Base-by-base conservation (phyloP, 139 green algal genomes). In the Zygnema circumcarinatum region DNA sequence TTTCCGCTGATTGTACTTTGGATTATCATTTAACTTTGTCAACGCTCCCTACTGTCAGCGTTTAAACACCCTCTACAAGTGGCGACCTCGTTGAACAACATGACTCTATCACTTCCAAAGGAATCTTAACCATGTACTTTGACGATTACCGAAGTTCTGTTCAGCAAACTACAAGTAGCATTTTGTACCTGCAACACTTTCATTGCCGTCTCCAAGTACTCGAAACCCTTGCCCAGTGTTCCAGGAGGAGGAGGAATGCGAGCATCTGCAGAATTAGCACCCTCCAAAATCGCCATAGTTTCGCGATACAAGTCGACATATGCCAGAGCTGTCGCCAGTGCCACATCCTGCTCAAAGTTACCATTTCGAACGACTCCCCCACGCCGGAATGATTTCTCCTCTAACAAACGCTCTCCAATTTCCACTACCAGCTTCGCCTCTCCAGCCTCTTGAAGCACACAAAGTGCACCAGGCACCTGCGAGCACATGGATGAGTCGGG, bases 371-470 rank as follows among this genome's bases (percentile, higher is more conserved):
- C 42, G 22, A 85, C 38, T 32, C 31, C 52, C 2, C 79, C n/a
- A 11, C 83, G 3, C 29, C 40, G 1, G 1, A 1, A 29, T 22
- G 16, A 1, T 16, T 16, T 88, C 11, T 47, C 54, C 52, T 72
- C 7, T 41, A 88, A 82, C 2, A 87, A 40, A 16, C 47, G 72
- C 32, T 40, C 36, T 31, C 86, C 86, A 35, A 41, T 36, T 31
- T 89, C 76, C 21, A 76, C 38, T 38, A 91, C 86, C 11, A 40
- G 47, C 35, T 73, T 38, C 20, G 38, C 32, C 25, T 90, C 83
- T 29, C 86, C 86, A 25, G 69, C 81, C 69, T 91, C 86, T 54
- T 89, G 81, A 25, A 91, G 86, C 54, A 91, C 41, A 36, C 86
- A 91, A 53, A 91, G 52, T 53, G 54, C 69, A 31, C 86, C 86